Conservation (phyloP, 306 rosid genomes). For the Cicer cuneatum region DNA sequence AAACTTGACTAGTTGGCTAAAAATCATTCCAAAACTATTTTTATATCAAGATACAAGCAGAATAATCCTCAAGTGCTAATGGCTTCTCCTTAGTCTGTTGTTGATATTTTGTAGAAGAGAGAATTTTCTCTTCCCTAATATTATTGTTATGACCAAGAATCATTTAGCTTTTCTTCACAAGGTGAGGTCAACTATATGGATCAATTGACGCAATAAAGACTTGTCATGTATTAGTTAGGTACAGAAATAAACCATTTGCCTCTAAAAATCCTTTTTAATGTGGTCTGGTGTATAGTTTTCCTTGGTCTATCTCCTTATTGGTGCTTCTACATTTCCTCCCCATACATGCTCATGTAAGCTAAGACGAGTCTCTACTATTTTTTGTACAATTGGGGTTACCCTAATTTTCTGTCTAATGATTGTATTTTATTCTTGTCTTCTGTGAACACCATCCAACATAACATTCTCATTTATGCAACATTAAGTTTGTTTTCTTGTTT, state of each 20-base stretch:
- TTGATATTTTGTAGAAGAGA: background rate
- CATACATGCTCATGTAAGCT: background rate
- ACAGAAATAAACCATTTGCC: background rate
- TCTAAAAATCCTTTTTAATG: background rate
- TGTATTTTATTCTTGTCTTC: background rate
- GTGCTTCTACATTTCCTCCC: background rate
- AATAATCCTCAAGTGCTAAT: background rate
- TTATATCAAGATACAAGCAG: no score
- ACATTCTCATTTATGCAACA: background rate
- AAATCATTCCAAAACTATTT: no score
- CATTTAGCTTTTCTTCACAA: background rate
- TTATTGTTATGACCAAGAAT: background rate
- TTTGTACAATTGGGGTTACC: background rate
- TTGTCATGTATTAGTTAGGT: background rate
- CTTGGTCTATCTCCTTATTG: background rate
- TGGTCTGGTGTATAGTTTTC: background rate
- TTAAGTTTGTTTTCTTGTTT: background rate
- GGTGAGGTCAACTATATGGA: background rate
- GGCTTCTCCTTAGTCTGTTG: conserved; percentile 1
- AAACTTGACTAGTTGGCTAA: conserved; percentile 1
- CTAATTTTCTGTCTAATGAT: background rate
- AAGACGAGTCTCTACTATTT: background rate
- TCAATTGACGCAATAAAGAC: background rate
- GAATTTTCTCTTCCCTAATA: background rate
- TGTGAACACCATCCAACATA: background rate